These are phyloP conservation scores for Eucalyptus virginea DNA, from an alignment of 345 rosid species.

Conservation along the genomic window DNA sequence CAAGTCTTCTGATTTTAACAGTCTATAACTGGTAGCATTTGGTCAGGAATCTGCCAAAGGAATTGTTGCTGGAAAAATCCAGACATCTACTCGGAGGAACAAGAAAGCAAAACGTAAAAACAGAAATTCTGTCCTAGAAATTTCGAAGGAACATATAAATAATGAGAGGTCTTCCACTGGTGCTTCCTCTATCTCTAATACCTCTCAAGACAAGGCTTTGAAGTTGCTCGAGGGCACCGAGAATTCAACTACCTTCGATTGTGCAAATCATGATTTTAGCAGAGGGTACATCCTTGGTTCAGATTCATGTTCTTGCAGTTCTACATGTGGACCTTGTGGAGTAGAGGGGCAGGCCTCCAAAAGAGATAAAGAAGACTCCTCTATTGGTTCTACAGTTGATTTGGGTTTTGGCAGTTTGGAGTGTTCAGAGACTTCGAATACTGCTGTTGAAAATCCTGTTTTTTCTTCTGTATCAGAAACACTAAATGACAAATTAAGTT, in stretches of 20 bases:
- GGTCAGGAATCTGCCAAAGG: conserved; percentile 57
- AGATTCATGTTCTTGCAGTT: conserved; percentile 6
- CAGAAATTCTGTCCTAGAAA: conserved; percentile 17
- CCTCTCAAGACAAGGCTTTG: conserved; percentile 14
- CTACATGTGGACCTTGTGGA: conserved; percentile 17
- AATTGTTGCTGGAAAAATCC: conserved; percentile 32
- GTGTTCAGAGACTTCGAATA: background rate
- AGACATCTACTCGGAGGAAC: conserved; percentile 38
- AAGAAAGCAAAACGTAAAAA: conserved; percentile 56
- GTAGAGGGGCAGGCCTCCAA: conserved; percentile 11
- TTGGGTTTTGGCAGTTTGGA: conserved; percentile 3
- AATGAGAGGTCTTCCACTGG: conserved; percentile 16
- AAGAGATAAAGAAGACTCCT: conserved; percentile 14
- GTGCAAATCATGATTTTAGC: conserved; percentile 3
- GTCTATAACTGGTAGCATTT: conserved; percentile 36
- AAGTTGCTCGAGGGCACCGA: conserved; percentile 4
- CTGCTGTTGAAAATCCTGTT: conserved; percentile 3
- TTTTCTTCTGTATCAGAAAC: conserved; percentile 7
- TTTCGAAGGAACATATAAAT: conserved; percentile 15
- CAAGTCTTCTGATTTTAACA: conserved; percentile 3
- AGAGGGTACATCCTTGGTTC: background rate
- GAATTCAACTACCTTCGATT: conserved; percentile 5
- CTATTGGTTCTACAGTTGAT: conserved; percentile 9
- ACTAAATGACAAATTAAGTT: conserved; percentile 6
- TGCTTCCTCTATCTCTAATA: conserved; percentile 5